Base-by-base conservation (phyloP, 345 rosid species). In the Salix brachista region DNA sequence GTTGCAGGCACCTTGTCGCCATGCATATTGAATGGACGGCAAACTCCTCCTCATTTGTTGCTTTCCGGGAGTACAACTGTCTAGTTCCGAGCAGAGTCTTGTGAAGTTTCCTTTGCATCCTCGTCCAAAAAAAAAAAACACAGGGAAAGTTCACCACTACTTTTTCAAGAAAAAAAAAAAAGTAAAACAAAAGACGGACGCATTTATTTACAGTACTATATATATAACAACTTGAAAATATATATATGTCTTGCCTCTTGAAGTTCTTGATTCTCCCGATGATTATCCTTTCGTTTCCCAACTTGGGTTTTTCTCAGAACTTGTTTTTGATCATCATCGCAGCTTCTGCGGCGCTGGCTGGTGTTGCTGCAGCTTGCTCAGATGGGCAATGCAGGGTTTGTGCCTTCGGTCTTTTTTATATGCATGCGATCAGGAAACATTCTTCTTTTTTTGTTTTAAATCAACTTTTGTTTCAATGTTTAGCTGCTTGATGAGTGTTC, bases 401-500 rank as follows among this genome's bases (percentile, higher is more conserved):
- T 76, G 7, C 39, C 61, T 72, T n/a, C 6, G 16, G 10, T 37
- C 23, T 39, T 17, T 2, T 9, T 64, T 72, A 42, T 30, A 18
- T 73, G 42, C 19, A 54, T 2, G 11, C 18, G 25, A 54, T 8
- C 46, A 13, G 12, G 18, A 19, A 32, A 19, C 46, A 2, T 2
- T 0, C 23, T 28, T 11, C 36, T 7, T 21, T 39, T 18, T 16
- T 5, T 11, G 13, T 64, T 26, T 37, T 64, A 4, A 28, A 44
- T 42, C 11, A 19, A 44, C 28, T 56, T 70, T 32, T 12, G 1
- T 58, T 30, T 13, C 4, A n/a, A 52, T 75, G 6, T n/a, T 6
- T 8, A 60, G 96, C 80, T 90, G 25, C 85, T 88, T 21, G 92
- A 88, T 41, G 77, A 71, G 50, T 91, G 96, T 75, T 87, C 89